Evolutionary conservation across 352 stramenopile species (phyloP), one percentile per base, ranked within the genome.

Genomic region (Globisporangium spinosum): DNA sequence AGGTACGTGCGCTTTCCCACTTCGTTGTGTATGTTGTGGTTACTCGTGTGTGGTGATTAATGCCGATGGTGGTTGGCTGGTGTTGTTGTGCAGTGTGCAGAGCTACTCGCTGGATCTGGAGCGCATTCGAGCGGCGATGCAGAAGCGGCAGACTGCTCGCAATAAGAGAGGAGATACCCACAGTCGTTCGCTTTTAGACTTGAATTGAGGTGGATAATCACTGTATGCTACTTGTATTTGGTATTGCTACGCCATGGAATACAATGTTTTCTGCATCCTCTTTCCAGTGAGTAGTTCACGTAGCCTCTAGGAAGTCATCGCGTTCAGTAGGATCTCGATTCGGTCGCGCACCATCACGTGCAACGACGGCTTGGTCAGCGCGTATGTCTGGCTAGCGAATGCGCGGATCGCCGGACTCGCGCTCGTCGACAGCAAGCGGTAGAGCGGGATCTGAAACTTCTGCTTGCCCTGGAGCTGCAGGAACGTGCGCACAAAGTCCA

Each of bases 281-380:
- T 47, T 32, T 45, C 32, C 29, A 29, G 29, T n/a, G 17, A 12
- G 15, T 25, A 25, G 6, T 58, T 38, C 22, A 23, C 27, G 38
- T 15, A 45, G 17, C 17, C 7, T 23, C 43, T 51, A 51, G 43
- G 43, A 51, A 51, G 43, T 7, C 43, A 51, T 23, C 58, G 65
- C 69, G n/a, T 45, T 53, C 12, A 93, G 69, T 10, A 90, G 67
- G 34, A 76, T 35, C 57, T 89, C 80, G 32, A 93, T 79, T 45
- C 85, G 80, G 45, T 87, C 83, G 38, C 85, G 83, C 54, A 93
- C 85, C 83, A 93, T 93, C 38, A 93, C 81, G 38, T 93, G 85
- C n/a, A 93, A 70, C 51, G 77, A 77, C 17, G 61, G 70, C 34
- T 77, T 78, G 10, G 73, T 87, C 49, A 61, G 70, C 20, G 57